A percentile compares a stretch with the other conserved stretches of the same genome.
phyloP scores from a whole-genome alignment of 352 stramenopile genomes.

The Blastocystis sp. region DNA sequence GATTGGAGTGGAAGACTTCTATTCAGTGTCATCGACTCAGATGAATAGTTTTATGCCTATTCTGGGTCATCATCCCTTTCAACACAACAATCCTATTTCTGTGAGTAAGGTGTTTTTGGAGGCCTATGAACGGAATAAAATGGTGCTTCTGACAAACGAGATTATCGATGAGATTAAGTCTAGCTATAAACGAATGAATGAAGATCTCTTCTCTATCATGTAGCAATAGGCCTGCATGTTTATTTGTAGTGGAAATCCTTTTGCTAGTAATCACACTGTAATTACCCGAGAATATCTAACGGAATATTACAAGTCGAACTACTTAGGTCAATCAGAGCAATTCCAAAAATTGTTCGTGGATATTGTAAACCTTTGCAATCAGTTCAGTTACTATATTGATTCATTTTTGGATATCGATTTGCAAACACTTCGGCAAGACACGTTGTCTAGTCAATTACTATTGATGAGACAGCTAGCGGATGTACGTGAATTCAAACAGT shows the following conservation, averaged over 20 bases:
- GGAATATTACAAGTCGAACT: neutral
- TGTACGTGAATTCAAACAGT: neutral
- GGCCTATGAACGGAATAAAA: conserved; percentile 5
- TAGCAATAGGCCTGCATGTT: neutral
- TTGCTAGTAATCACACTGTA: neutral
- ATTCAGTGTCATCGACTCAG: neutral
- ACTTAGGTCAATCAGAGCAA: neutral
- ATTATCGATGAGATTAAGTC: neutral
- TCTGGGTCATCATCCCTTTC: neutral
- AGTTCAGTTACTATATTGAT: conserved; percentile 53
- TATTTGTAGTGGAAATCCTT: neutral
- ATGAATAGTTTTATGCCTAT: conserved; percentile 18
- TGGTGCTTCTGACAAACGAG: neutral
- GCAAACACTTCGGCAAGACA: neutral
- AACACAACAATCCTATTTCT: neutral
- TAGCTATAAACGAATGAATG: neutral
- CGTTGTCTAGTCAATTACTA: neutral
- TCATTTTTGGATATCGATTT: conserved; percentile 51
- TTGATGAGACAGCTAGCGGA: neutral
- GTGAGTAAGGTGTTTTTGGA: conserved; percentile 24
- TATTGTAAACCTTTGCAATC: conserved; percentile 55
- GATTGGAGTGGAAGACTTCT: conserved; percentile 44
- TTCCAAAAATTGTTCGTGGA: conserved; percentile 41
- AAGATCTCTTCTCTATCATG: conserved; percentile 28
- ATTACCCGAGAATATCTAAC: conserved; percentile 23